Evolutionary conservation across 768 basidiomycete genomes (phyloP).

Genomic region (Suillus luteus): DNA sequence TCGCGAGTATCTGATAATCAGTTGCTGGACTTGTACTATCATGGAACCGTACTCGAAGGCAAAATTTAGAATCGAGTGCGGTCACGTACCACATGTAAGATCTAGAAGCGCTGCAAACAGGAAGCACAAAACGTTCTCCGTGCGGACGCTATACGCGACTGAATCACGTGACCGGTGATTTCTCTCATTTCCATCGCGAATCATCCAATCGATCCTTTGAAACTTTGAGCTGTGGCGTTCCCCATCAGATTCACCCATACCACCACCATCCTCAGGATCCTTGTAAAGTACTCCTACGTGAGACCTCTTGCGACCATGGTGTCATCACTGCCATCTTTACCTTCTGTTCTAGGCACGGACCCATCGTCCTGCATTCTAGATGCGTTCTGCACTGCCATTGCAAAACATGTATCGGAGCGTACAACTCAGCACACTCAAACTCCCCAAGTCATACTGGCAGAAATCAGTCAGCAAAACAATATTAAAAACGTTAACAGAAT

Average conservation of each 20-base stretch:
- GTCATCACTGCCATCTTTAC: constrained; percentile 40
- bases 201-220: neutral
- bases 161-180: neutral
- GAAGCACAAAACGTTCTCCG: too few species aligned
- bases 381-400: constrained; percentile 79
- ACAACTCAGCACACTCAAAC: neutral
- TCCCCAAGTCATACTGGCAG: neutral
- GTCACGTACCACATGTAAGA: too few species aligned
- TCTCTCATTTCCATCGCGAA: neutral
- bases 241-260: neutral
- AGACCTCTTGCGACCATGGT: constrained; percentile 28
- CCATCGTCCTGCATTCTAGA: constrained; percentile 71
- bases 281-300: neutral
- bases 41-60: too few species aligned
- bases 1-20: too few species aligned
- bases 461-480: neutral
- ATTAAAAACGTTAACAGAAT: neutral
- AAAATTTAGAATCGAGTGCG: too few species aligned
- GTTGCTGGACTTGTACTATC: too few species aligned
- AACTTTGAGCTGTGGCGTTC: neutral
- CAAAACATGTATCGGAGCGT: constrained; percentile 61
- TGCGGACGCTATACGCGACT: neutral
- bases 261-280: neutral
- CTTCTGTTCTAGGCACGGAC: constrained; percentile 50
- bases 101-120: too few species aligned